These are phyloP conservation scores for Zymoseptoria crescenta DNA, from an alignment of 2,329 filamentous ascomycete species.

Conservation along the genomic window DNA sequence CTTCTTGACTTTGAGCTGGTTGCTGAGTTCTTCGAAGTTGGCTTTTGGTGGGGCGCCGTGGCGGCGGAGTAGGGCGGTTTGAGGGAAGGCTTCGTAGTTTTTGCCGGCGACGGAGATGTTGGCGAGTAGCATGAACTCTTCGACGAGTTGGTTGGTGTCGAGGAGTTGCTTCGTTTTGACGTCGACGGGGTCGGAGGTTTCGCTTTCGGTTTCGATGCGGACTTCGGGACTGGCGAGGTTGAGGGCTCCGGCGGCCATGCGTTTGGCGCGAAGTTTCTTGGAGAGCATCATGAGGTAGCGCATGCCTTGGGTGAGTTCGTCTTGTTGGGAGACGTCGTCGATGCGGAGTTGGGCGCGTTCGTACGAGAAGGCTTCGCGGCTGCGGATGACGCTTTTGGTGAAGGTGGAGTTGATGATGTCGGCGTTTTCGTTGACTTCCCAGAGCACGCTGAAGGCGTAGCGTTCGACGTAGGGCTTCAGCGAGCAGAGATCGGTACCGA, in stretches of 20 bases:
- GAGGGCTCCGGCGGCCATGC: conserved; percentile 89
- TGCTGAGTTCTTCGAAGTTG: conserved; percentile 89
- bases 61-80: conserved; percentile 86
- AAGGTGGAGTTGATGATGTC: conserved; percentile 81
- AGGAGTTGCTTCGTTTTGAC: conserved; percentile 92
- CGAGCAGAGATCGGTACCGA: conserved; percentile 93
- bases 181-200: conserved; percentile 91
- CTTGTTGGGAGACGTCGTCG: conserved; percentile 77
- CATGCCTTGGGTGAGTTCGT: conserved; percentile 86
- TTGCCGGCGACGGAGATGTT: conserved; percentile 89
- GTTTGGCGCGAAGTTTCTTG: conserved; percentile 87
- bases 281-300: conserved; percentile 78
- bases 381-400: conserved; percentile 96
- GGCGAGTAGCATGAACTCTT: conserved; percentile 98
- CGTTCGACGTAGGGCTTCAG: conserved; percentile 95
- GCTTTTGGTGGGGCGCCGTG: conserved; percentile 88
- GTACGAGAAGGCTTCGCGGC: conserved; percentile 94
- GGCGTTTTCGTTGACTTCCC: conserved; percentile 81
- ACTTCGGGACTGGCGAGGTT: conserved; percentile 98
- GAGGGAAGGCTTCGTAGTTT: conserved; percentile 85
- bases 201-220: conserved; percentile 87
- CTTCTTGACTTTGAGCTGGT: conserved; percentile 83
- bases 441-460: conserved; percentile 45
- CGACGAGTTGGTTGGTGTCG: conserved; percentile 93
- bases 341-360: conserved; percentile 92